phyloP scores from a whole-genome alignment of 2,329 filamentous ascomycete species.

The Aotearoamyces nothofagi region DNA sequence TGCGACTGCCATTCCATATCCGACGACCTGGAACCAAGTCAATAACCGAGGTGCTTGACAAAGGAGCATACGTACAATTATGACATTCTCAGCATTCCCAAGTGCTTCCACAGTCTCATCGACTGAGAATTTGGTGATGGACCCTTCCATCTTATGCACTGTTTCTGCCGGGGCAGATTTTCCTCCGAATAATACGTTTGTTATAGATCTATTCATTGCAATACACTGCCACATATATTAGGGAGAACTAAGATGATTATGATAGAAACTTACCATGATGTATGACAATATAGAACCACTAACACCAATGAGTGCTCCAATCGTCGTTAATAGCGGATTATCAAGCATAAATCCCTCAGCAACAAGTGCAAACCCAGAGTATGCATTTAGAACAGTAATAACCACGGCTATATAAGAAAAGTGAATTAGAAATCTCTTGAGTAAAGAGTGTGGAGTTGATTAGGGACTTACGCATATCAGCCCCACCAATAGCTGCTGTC shows the following conservation, averaged over 20 bases:
- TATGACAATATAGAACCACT: constrained; percentile 82
- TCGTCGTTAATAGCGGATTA: constrained; percentile 70
- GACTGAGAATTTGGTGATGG: constrained; percentile 61
- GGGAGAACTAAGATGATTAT: constrained; percentile 1
- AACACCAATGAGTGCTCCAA: constrained; percentile 77
- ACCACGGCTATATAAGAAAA: constrained; percentile 43
- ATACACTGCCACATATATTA: constrained; percentile 42
- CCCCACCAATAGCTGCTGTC: constrained; percentile 78
- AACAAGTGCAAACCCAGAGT: constrained; percentile 79
- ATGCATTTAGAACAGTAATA: constrained; percentile 81
- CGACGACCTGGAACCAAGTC: constrained; percentile 31
- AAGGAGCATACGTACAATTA: constrained; percentile 38
- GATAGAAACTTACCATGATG: constrained; percentile 34
- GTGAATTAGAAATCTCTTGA: constrained; percentile 9
- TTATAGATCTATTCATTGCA: constrained; percentile 83
- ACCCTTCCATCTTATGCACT: constrained; percentile 65
- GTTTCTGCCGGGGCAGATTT: constrained; percentile 47
- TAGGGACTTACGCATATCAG: constrained; percentile 64
- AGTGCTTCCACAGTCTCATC: constrained; percentile 71
- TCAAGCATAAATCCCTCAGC: constrained; percentile 88
- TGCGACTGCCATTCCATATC: constrained; percentile 88
- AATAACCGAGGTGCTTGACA: background rate
- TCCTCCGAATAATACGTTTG: constrained; percentile 79
- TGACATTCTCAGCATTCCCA: constrained; percentile 65
- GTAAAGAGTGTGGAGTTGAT: background rate